Evolutionary conservation across 805 yeast genomes (phyloP).

Genomic region (Yueomyces sinensis): DNA sequence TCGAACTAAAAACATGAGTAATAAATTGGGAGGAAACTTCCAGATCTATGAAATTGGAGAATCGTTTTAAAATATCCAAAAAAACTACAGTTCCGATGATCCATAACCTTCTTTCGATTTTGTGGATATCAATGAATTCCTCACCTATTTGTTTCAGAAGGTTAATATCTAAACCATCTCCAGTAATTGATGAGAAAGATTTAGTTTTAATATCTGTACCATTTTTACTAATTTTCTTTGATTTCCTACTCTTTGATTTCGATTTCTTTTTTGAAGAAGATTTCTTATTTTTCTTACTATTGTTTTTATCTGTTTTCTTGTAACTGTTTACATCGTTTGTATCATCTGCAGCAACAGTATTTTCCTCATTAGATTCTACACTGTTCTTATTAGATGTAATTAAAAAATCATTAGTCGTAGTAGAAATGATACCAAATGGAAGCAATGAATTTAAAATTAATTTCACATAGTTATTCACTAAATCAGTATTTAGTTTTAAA

Average conservation of each 20-base stretch:
- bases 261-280: background rate
- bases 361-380: background rate
- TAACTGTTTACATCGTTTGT: background rate
- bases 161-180: background rate
- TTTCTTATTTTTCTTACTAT: too few relatives aligned
- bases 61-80: constrained; percentile 52
- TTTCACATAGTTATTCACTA: constrained; percentile 59
- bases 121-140: constrained; percentile 60
- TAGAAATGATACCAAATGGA: constrained; percentile 29
- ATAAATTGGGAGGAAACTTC: constrained; percentile 68
- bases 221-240: background rate
- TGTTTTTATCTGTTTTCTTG: background rate
- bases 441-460: constrained; percentile 56
- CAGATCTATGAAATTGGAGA: background rate
- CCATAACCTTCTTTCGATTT: constrained; percentile 72
- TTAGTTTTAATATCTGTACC: too few relatives aligned
- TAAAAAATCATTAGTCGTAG: background rate
- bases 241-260: constrained; percentile 30
- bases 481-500: constrained; percentile 49
- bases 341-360: too few relatives aligned
- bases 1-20: constrained; percentile 50
- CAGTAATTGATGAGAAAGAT: too few relatives aligned
- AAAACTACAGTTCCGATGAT: constrained; percentile 79
- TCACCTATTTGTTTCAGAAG: constrained; percentile 32
- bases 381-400: background rate